Conservation (phyloP, 2,329 filamentous ascomycete species). For the Ophiostoma australiae region DNA sequence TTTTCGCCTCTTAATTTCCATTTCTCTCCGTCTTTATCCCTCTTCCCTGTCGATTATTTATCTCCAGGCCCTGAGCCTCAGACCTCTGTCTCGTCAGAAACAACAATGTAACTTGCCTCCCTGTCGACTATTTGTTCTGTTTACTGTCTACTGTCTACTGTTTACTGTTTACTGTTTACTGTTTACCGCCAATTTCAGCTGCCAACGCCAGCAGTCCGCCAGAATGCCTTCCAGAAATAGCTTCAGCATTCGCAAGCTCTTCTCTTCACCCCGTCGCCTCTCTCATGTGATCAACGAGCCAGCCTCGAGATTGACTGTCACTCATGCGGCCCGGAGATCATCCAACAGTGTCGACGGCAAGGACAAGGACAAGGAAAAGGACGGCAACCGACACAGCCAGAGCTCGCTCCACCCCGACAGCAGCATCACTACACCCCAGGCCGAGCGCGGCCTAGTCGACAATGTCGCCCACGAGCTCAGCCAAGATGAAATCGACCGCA, state of each 20-base stretch:
- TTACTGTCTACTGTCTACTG: too few relatives aligned
- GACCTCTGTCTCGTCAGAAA: conserved; percentile 22
- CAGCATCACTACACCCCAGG: conserved; percentile 25
- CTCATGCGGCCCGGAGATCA: neutral
- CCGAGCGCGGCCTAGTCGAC: conserved; percentile 22
- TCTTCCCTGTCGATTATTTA: neutral
- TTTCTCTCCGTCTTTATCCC: neutral
- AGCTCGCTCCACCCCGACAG: conserved; percentile 33
- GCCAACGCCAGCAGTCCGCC: conserved; percentile 18
- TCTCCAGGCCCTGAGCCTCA: neutral
- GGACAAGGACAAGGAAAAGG: neutral
- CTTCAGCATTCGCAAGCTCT: conserved; percentile 43
- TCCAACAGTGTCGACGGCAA: neutral
- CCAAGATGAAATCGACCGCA: conserved; percentile 45
- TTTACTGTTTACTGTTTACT: neutral
- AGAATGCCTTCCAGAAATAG: conserved; percentile 41
- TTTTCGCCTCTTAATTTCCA: neutral
- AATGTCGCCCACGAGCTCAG: conserved; percentile 19
- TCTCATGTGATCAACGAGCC: conserved; percentile 13
- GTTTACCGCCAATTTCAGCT: conserved; percentile 26
- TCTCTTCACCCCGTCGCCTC: conserved; percentile 34
- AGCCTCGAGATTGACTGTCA: neutral
- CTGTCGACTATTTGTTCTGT: neutral
- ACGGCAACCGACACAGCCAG: neutral
- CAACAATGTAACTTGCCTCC: conserved; percentile 18